A percentile compares a stretch with the other conserved stretches of the same genome.
phyloP scores from a whole-genome alignment of 768 basidiomycete genomes.

The Naganishia vishniacii region DNA sequence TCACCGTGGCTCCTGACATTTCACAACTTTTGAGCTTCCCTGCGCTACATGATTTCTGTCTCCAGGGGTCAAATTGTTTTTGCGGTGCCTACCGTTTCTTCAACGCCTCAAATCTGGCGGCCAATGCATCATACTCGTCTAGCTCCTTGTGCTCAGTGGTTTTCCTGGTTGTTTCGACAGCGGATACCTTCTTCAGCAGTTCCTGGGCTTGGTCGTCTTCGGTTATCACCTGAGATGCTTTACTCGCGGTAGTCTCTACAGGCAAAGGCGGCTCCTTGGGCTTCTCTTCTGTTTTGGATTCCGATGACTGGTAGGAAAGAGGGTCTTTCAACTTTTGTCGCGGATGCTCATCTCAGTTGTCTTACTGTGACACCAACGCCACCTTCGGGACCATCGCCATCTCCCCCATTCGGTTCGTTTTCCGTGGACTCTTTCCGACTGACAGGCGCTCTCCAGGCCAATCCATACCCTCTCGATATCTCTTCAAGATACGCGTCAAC shows the following conservation, averaged over 20 bases:
- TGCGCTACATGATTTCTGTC: too few relatives aligned
- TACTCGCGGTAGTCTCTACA: neutral
- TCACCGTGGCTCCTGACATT: too few relatives aligned
- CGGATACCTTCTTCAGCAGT: conserved; percentile 34
- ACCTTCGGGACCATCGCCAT: conserved; percentile 23
- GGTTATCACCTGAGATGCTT: conserved; percentile 11
- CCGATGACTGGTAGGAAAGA: conserved; percentile 34
- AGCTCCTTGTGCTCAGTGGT: conserved; percentile 36
- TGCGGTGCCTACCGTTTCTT: conserved; percentile 27
- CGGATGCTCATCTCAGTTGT: conserved; percentile 5
- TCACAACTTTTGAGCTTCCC: too few relatives aligned
- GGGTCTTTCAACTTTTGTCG: conserved; percentile 28
- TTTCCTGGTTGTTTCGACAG: conserved; percentile 57
- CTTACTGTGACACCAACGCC: conserved; percentile 15
- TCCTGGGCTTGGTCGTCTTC: conserved; percentile 18
- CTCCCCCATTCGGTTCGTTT: conserved; percentile 36
- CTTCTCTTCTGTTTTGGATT: conserved; percentile 32
- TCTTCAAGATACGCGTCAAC: conserved; percentile 84
- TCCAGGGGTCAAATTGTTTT: too few relatives aligned
- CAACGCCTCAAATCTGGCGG: conserved; percentile 28
- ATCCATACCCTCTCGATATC: conserved; percentile 80
- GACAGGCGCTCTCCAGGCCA: conserved; percentile 57
- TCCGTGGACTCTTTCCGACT: conserved; percentile 33
- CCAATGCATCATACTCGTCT: conserved; percentile 25
- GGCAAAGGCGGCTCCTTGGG: conserved; percentile 40